Evolutionary conservation across 768 basidiomycete genomes (phyloP).

Genomic region (Udeniomyces megalosporus): DNA sequence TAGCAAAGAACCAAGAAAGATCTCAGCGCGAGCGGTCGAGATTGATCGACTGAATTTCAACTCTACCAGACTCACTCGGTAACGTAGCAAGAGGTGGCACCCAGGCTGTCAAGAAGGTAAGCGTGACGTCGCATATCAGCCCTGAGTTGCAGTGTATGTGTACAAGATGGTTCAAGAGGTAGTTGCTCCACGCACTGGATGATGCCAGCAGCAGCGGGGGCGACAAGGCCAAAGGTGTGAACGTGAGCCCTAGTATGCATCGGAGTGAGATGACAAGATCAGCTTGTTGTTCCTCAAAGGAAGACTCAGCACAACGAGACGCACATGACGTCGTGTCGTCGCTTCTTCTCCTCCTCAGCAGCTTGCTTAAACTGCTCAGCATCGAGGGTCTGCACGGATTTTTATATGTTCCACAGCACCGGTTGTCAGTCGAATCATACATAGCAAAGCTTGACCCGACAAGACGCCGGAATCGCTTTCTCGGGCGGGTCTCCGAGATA

Average conservation of each 20-base stretch:
- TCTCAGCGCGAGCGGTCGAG: background rate
- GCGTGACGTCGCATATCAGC: background rate
- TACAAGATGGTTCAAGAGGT: background rate
- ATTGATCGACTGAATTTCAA: too few relatives aligned
- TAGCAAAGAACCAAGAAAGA: too few relatives aligned
- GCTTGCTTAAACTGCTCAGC: conserved; percentile 81
- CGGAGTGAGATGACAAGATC: background rate
- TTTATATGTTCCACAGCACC: too few relatives aligned
- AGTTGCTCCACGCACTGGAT: conserved; percentile 51
- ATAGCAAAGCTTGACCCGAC: background rate
- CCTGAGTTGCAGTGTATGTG: too few relatives aligned
- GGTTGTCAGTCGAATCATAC: background rate
- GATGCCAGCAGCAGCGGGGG: conserved; percentile 86
- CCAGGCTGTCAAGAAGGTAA: conserved; percentile 41
- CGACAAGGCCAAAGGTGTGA: conserved; percentile 85
- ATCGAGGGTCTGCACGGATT: conserved; percentile 52
- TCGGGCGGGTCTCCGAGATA: too few relatives aligned
- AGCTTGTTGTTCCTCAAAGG: too few relatives aligned
- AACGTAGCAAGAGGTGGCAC: conserved; percentile 97
- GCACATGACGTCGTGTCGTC: conserved; percentile 91
- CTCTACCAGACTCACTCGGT: conserved; percentile 62
- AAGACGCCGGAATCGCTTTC: background rate
- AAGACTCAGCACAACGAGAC: background rate
- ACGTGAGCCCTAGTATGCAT: conserved; percentile 51
- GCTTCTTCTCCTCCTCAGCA: conserved; percentile 86